Evolutionary conservation across 805 yeast species (phyloP).

Genomic region (Kodamaea hsintzibuensis): DNA sequence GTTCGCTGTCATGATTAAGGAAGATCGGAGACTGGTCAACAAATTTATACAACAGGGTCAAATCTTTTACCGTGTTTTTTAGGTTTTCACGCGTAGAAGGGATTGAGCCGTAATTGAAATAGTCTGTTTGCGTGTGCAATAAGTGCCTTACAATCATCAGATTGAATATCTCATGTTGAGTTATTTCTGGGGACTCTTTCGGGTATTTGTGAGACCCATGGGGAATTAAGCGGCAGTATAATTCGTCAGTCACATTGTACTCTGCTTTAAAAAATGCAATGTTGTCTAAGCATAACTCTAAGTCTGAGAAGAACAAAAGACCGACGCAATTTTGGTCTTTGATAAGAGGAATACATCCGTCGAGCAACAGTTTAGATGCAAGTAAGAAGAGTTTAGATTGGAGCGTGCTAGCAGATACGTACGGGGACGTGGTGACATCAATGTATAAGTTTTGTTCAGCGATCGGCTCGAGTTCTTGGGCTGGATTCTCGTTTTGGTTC

Average conservation of each 20-base stretch:
- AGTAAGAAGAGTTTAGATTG: constrained; percentile 35
- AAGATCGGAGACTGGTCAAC: constrained; percentile 50
- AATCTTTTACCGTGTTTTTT: constrained; percentile 17
- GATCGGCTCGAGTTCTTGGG: constrained; percentile 1
- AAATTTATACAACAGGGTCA: constrained; percentile 42
- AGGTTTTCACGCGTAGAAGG: constrained; percentile 9
- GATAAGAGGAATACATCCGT: constrained; percentile 55
- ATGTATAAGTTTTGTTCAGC: constrained; percentile 18
- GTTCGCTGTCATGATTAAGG: constrained; percentile 47
- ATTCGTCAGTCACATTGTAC: constrained; percentile 27
- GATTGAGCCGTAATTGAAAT: constrained; percentile 25
- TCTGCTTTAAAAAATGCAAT: constrained; percentile 30
- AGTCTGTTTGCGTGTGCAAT: constrained; percentile 17
- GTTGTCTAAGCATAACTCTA: constrained; percentile 53
- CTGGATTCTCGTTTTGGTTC: constrained; percentile 15
- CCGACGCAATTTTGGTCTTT: constrained; percentile 41
- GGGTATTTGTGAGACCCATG: neutral
- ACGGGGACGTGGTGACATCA: constrained; percentile 39
- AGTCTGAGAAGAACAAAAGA: constrained; percentile 48
- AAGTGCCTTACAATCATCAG: constrained; percentile 2
- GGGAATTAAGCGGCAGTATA: constrained; percentile 26
- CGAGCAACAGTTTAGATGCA: constrained; percentile 46
- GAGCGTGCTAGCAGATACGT: constrained; percentile 31
- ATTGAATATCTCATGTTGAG: constrained; percentile 2
- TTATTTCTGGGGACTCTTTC: constrained; percentile 1